These are phyloP conservation scores for Malus hybrid DNA, from an alignment of 331 rosid species.

Conservation along the genomic window DNA sequence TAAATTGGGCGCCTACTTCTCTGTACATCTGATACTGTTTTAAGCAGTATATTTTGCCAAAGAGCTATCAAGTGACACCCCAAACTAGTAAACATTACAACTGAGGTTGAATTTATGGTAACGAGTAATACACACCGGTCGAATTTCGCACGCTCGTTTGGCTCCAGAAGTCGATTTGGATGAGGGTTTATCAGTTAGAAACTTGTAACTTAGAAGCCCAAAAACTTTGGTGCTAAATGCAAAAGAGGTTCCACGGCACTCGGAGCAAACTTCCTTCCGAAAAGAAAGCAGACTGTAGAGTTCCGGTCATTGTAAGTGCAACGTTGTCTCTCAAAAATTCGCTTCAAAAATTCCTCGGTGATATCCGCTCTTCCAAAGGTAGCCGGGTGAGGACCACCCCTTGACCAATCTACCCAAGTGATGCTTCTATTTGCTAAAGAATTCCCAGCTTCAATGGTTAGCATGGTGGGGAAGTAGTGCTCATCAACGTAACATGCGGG, in stretches of 20 bases:
- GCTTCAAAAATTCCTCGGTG: slow-evolving; percentile 36
- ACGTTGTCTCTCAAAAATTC: slow-evolving; percentile 25
- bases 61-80: slow-evolving; percentile 1
- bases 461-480: slow-evolving; percentile 95
- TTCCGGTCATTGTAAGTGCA: slow-evolving; percentile 50
- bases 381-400: slow-evolving; percentile 94
- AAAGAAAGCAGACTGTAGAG: slow-evolving; percentile 60
- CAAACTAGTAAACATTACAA: not conserved
- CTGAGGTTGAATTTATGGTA: not conserved
- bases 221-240: slow-evolving; percentile 36
- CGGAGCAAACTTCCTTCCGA: slow-evolving; percentile 90
- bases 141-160: not conserved
- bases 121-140: not conserved
- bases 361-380: slow-evolving; percentile 68
- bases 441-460: slow-evolving; percentile 50
- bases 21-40: not conserved
- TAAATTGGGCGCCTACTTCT: not conserved
- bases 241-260: slow-evolving; percentile 76
- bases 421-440: slow-evolving; percentile 75
- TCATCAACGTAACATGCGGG: slow-evolving; percentile 88
- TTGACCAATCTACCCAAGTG: slow-evolving; percentile 97
- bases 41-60: not conserved
- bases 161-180: not conserved
- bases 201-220: slow-evolving; percentile 48
- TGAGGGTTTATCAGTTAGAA: not conserved